phyloP scores from a whole-genome alignment of 495 filamentous ascomycete species.

The Neurospora africana region DNA sequence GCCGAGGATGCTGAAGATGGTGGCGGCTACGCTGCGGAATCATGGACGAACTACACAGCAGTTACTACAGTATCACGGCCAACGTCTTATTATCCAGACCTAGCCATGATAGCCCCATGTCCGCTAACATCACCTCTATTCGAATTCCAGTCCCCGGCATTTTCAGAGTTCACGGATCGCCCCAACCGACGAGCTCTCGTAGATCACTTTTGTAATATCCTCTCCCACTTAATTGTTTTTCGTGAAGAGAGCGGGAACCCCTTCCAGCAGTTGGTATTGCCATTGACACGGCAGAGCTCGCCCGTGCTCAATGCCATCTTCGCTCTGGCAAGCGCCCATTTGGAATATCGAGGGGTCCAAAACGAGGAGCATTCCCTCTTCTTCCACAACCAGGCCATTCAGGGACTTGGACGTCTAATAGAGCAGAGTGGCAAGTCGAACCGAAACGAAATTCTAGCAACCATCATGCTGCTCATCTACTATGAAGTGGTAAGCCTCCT shows the following conservation, averaged over 20 bases:
- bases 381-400: constrained; percentile 49
- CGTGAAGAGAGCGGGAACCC: constrained; percentile 53
- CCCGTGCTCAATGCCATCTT: constrained; percentile 50
- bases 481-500: constrained; percentile 48
- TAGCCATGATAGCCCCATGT: constrained; percentile 39
- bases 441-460: constrained; percentile 47
- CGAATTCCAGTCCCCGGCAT: constrained; percentile 42
- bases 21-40: not conserved
- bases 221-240: constrained; percentile 53
- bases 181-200: constrained; percentile 45
- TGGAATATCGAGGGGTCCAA: constrained; percentile 46
- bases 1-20: not conserved
- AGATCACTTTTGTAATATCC: constrained; percentile 53
- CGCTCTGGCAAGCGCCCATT: constrained; percentile 47
- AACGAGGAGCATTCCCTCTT: constrained; percentile 46
- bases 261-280: constrained; percentile 50
- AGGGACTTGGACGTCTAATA: constrained; percentile 47
- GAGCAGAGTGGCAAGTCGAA: constrained; percentile 39
- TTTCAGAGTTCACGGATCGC: constrained; percentile 44
- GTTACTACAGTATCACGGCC: constrained; percentile 8
- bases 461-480: constrained; percentile 53
- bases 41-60: not conserved
- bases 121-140: constrained; percentile 34
- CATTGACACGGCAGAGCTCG: constrained; percentile 40
- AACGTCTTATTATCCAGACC: constrained; percentile 24